A percentile compares a stretch with the other conserved stretches of the same genome.
Evolutionary conservation across 225 moss, liverwort and hornwort species (phyloP).

Genomic region (Ulota crispa): DNA sequence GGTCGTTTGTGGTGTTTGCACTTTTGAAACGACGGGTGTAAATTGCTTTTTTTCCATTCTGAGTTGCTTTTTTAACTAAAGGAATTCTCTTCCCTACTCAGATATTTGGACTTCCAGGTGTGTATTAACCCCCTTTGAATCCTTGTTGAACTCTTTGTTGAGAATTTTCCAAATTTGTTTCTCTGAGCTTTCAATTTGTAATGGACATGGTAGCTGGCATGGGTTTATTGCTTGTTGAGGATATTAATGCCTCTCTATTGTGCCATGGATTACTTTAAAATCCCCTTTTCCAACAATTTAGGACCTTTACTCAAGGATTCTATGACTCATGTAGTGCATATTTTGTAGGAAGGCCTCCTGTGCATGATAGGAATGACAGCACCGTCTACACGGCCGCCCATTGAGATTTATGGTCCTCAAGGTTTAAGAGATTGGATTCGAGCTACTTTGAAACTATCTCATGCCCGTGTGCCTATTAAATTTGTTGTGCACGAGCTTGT

Average conservation of each 20-base stretch:
- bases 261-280: background rate
- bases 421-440: conserved; percentile 92
- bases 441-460: conserved; percentile 76
- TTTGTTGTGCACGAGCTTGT: conserved; percentile 90
- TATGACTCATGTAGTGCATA: conserved; percentile 31
- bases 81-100: conserved; percentile 25
- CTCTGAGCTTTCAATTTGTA: background rate
- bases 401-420: conserved; percentile 83
- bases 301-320: background rate
- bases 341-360: conserved; percentile 92
- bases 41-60: background rate
- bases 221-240: background rate
- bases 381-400: conserved; percentile 61
- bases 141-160: background rate
- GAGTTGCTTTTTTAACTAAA: conserved; percentile 46
- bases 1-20: background rate
- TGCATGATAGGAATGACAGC: conserved; percentile 95
- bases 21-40: background rate
- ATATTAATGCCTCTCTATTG: background rate
- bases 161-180: background rate
- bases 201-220: background rate
- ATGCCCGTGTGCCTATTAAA: conserved; percentile 81
- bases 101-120: conserved; percentile 99
- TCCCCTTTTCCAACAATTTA: background rate
- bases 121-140: conserved; percentile 10